Percentiles rank a stretch among this genome's conserved stretches.
Evolutionary conservation across 2,329 filamentous ascomycete genomes (phyloP).

Genomic region (Ascosphaera pollenicola): DNA sequence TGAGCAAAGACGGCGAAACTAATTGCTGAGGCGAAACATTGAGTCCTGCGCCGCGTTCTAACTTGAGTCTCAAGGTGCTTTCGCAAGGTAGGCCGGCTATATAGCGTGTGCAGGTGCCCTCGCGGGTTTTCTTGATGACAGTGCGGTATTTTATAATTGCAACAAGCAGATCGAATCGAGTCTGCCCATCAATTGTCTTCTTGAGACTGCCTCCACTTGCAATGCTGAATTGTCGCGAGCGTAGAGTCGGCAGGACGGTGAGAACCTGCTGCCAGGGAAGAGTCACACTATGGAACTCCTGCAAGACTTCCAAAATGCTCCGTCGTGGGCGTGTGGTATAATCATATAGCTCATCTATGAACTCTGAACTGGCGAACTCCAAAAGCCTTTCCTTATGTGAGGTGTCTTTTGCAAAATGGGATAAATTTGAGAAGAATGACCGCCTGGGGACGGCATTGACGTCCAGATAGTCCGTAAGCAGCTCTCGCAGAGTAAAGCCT

Average conservation of each 20-base stretch:
- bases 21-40: conserved; percentile 25
- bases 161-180: conserved; percentile 48
- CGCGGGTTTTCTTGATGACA: conserved; percentile 58
- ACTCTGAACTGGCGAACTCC: conserved; percentile 61
- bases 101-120: conserved; percentile 82
- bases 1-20: conserved; percentile 43
- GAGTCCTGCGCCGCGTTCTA: conserved; percentile 29
- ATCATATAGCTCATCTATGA: conserved; percentile 82
- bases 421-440: conserved; percentile 60
- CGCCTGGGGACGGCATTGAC: conserved; percentile 75
- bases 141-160: conserved; percentile 86
- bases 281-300: conserved; percentile 69
- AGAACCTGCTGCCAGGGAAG: conserved; percentile 55
- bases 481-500: conserved; percentile 42
- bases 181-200: conserved; percentile 14
- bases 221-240: conserved; percentile 87
- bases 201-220: conserved; percentile 44
- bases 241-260: conserved; percentile 56
- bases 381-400: conserved; percentile 61
- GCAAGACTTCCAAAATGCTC: conserved; percentile 76
- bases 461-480: conserved; percentile 69
- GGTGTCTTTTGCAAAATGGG: conserved; percentile 48
- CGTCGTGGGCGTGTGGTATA: conserved; percentile 81
- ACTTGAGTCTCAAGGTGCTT: conserved; percentile 35
- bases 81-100: conserved; percentile 40